Base-by-base conservation (phyloP, 1,284 basidiomycete species). In the Trametes polyzona region DNA sequence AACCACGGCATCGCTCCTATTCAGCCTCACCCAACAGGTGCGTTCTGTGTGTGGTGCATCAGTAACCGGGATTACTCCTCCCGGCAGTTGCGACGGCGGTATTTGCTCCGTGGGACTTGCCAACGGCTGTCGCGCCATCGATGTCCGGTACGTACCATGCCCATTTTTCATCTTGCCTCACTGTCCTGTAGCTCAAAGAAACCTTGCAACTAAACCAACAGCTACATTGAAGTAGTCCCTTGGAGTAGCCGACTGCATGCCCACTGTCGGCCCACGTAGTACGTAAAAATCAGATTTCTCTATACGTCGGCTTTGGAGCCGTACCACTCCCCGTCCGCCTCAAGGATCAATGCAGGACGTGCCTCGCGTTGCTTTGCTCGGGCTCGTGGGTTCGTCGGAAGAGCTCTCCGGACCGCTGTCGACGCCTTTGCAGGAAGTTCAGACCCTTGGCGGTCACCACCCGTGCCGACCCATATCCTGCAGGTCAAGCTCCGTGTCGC, bases 341-440 rank as follows among this genome's bases (percentile, higher is more conserved):
- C 61, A 50, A 56, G 57, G 51, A 54, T 57, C 57, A 59, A 41
- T 46, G 57, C 57, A 59, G 55, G 61, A 42, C 39, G 27, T 35
- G 47, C 55, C 57, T 57, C 52, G 52, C 57, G 48, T 57, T 35
- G 36, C 46, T 40, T 57, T 46, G 51, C 24, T 57, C 57, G 54
- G 54, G 33, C 43, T 54, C 44, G 44, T 41, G 52, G 52, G 42
- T 46, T 24, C 44, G 30, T 26, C 52, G 37, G 10, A 29, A 39
- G 16, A 23, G 44, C 37, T 32, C 29, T 10, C 27, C 36, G 52
- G 43, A 17, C 52, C 43, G n/a, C n/a, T n/a, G 43, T 33, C 37
- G 21, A n/a, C 36, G n/a, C n/a, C n/a, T 54, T 46, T 33, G 44
- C 26, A 46, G 52, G 16, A 47, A 30, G 44, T 47, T 12, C 23